Conservation (phyloP, 192 early-diverging fungal species). For the Spizellomyces punctatus region DNA sequence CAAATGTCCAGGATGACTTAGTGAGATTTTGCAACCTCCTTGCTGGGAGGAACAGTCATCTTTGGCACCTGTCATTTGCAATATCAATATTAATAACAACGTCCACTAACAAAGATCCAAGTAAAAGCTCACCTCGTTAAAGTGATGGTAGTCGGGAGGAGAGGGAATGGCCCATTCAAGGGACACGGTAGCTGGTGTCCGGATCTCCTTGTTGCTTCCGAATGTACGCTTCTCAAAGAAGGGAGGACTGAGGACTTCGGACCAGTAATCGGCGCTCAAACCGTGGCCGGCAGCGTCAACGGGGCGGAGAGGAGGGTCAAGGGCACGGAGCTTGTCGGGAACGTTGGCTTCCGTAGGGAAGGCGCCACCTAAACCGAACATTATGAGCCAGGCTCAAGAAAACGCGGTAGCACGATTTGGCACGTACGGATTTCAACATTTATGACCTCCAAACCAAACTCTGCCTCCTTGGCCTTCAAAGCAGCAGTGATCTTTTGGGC, state of each 20-base stretch:
- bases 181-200: constrained; percentile 50
- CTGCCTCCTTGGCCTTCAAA: constrained; percentile 38
- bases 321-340: constrained; percentile 51
- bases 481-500: constrained; percentile 44
- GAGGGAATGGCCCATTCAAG: constrained; percentile 58
- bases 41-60: constrained; percentile 1
- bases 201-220: constrained; percentile 47
- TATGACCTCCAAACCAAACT: constrained; percentile 46
- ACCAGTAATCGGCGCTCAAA: constrained; percentile 56
- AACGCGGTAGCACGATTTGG: neutral
- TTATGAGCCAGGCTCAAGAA: neutral
- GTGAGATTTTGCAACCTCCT: neutral
- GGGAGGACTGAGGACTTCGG: constrained; percentile 47
- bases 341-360: constrained; percentile 45
- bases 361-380: constrained; percentile 41
- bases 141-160: constrained; percentile 63
- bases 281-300: constrained; percentile 47
- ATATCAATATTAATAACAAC: neutral
- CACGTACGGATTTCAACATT: constrained; percentile 53
- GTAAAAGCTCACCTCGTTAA: constrained; percentile 43
- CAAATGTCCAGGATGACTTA: too few relatives aligned
- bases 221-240: constrained; percentile 56
- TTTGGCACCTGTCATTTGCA: neutral
- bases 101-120: neutral
- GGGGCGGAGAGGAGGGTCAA: constrained; percentile 49